These are phyloP conservation scores for Prinsepia uniflora DNA, from an alignment of 306 rosid species.

Conservation along the genomic window DNA sequence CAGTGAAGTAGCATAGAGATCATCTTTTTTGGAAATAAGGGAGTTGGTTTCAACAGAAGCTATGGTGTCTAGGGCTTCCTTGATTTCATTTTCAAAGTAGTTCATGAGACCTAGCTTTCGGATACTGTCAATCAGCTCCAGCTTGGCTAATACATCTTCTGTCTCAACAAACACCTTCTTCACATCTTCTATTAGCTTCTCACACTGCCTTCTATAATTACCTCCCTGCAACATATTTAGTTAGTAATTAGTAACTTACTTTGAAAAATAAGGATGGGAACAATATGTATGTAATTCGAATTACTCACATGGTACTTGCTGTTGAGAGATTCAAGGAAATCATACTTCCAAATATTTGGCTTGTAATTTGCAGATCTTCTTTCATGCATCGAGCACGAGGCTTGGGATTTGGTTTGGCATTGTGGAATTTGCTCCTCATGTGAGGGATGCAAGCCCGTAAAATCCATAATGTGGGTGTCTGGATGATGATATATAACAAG, in stretches of 20 bases:
- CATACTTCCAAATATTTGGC: constrained; percentile 49
- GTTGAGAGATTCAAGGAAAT: constrained; percentile 42
- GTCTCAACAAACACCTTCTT: constrained; percentile 22
- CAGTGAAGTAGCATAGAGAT: constrained; percentile 33
- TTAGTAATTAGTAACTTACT: too few relatives aligned
- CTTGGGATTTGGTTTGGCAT: not conserved
- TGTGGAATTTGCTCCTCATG: not conserved
- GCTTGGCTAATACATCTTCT: constrained; percentile 5
- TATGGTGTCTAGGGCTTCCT: constrained; percentile 30
- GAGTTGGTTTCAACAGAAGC: not conserved
- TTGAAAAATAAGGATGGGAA: too few relatives aligned
- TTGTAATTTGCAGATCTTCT: constrained; percentile 53
- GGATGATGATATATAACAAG: too few relatives aligned
- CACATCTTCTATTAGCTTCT: constrained; percentile 25
- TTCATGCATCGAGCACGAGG: constrained; percentile 2
- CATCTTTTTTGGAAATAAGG: not conserved
- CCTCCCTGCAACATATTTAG: constrained; percentile 27
- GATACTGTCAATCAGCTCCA: constrained; percentile 43
- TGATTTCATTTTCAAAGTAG: constrained; percentile 43
- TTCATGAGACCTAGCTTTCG: constrained; percentile 41
- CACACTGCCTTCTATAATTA: constrained; percentile 21
- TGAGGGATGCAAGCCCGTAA: not conserved
- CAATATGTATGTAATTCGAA: too few relatives aligned
- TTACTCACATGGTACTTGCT: constrained; percentile 39
- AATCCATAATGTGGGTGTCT: not conserved